These are phyloP conservation scores for Leccinellum luteum DNA, from an alignment of 768 basidiomycete species.

Conservation along the genomic window DNA sequence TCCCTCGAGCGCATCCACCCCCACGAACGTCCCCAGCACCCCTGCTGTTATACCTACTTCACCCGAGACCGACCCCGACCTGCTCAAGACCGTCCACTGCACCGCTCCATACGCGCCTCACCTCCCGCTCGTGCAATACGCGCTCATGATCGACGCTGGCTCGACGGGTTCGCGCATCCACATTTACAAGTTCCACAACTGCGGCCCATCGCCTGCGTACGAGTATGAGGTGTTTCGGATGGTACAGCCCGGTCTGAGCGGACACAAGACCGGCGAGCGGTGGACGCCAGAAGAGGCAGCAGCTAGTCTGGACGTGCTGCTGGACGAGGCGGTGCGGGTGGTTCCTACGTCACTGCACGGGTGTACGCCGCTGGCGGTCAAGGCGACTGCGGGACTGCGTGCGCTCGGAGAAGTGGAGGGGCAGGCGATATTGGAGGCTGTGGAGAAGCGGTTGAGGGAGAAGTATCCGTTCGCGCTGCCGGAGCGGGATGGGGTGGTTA, in stretches of 20 bases:
- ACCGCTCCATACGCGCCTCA: slow-evolving; percentile 46
- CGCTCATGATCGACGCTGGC: slow-evolving; percentile 97
- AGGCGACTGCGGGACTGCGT: slow-evolving; percentile 88
- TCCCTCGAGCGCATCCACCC: background rate
- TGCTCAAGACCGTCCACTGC: slow-evolving; percentile 71
- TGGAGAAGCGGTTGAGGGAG: slow-evolving; percentile 53
- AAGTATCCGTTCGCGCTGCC: slow-evolving; percentile 68
- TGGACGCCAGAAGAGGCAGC: slow-evolving; percentile 66
- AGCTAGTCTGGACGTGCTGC: slow-evolving; percentile 68
- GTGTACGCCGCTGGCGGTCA: slow-evolving; percentile 89
- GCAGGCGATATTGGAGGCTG: slow-evolving; percentile 71
- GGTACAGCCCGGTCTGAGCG: slow-evolving; percentile 77
- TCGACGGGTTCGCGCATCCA: slow-evolving; percentile 97
- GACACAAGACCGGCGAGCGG: slow-evolving; percentile 26
- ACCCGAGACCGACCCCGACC: slow-evolving; percentile 73
- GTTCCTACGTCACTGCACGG: slow-evolving; percentile 60
- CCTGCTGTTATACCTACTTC: slow-evolving; percentile 42
- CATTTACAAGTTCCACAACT: slow-evolving; percentile 98
- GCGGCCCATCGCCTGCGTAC: slow-evolving; percentile 67
- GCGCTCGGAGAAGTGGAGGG: slow-evolving; percentile 63
- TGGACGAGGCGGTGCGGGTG: slow-evolving; percentile 75
- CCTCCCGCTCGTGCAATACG: slow-evolving; percentile 78
- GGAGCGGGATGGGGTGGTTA: slow-evolving; percentile 64
- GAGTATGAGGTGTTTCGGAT: slow-evolving; percentile 94
- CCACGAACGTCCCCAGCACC: background rate